Evolutionary conservation across 2,329 filamentous ascomycete species (phyloP).

Genomic region (Aspergillus amoenus): DNA sequence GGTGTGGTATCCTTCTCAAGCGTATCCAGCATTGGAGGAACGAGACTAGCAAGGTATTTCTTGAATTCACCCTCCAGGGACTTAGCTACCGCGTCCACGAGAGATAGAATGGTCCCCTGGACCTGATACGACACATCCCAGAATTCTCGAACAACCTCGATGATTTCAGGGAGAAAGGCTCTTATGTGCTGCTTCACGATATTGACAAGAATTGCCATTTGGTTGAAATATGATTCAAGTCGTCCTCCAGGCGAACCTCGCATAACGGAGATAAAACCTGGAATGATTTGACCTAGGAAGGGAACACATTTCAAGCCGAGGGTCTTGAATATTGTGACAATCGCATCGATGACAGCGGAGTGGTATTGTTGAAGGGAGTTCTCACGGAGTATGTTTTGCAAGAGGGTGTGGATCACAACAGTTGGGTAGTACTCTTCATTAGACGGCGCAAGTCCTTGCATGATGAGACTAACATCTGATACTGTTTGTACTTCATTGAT

Average conservation of each 20-base stretch:
- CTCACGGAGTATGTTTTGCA: slow-evolving; percentile 84
- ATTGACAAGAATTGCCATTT: slow-evolving; percentile 85
- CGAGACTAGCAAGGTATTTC: slow-evolving; percentile 81
- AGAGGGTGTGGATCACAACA: slow-evolving; percentile 91
- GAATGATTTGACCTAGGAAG: slow-evolving; percentile 90
- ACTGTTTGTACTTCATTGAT: slow-evolving; percentile 65
- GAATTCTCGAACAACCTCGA: slow-evolving; percentile 82
- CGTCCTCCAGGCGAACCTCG: slow-evolving; percentile 73
- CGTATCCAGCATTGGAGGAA: slow-evolving; percentile 92
- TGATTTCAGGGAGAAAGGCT: slow-evolving; percentile 82
- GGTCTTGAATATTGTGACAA: slow-evolving; percentile 98
- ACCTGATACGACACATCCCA: slow-evolving; percentile 80
- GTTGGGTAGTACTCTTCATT: slow-evolving; percentile 99
- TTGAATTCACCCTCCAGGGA: slow-evolving; percentile 98
- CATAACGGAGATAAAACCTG: slow-evolving; percentile 88
- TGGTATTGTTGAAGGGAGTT: slow-evolving; percentile 87
- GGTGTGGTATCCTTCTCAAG: slow-evolving; percentile 79
- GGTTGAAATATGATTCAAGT: slow-evolving; percentile 95
- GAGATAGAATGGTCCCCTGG: slow-evolving; percentile 84
- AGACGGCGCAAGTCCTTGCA: slow-evolving; percentile 93
- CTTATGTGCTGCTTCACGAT: slow-evolving; percentile 97
- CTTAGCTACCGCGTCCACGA: slow-evolving; percentile 90
- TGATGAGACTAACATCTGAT: slow-evolving; percentile 95
- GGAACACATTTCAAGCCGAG: slow-evolving; percentile 93
- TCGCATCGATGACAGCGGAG: slow-evolving; percentile 90